A percentile compares a stretch with the other conserved stretches of the same genome.
Conservation (phyloP, 2,329 filamentous ascomycete species). For the Ascosphaera apis region DNA sequence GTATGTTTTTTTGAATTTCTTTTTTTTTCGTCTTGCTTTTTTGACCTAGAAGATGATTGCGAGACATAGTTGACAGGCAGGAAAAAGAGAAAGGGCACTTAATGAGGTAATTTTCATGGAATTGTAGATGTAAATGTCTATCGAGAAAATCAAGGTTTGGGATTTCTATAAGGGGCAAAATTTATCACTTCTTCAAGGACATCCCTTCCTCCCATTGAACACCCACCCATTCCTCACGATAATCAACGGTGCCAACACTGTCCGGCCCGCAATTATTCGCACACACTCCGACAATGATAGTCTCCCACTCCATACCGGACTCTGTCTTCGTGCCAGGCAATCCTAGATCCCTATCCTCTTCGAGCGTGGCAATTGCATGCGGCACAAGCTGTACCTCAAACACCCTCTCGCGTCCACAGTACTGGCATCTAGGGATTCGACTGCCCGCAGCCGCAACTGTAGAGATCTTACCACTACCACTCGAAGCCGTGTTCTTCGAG, state of each 20-base stretch:
- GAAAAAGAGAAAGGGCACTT: too few species aligned
- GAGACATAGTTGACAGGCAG: too few species aligned
- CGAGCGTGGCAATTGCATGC: slow-evolving; percentile 70
- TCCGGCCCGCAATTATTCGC: slow-evolving; percentile 51
- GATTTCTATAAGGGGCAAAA: background rate
- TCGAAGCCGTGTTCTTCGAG: slow-evolving; percentile 8
- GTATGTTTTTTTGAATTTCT: too few species aligned
- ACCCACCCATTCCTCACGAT: slow-evolving; percentile 88
- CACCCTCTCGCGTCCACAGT: slow-evolving; percentile 50
- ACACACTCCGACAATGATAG: slow-evolving; percentile 70
- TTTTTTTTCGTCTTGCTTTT: too few species aligned
- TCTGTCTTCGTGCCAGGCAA: slow-evolving; percentile 38
- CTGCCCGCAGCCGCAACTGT: slow-evolving; percentile 11
- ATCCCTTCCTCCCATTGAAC: slow-evolving; percentile 80
- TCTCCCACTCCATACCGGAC: slow-evolving; percentile 92
- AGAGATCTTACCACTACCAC: slow-evolving; percentile 9
- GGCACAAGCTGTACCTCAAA: slow-evolving; percentile 90
- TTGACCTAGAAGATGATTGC: too few species aligned
- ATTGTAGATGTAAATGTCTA: too few species aligned
- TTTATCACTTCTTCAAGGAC: slow-evolving; percentile 5
- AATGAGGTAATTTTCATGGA: too few species aligned
- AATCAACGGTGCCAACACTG: slow-evolving; percentile 41
- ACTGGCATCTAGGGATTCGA: slow-evolving; percentile 49
- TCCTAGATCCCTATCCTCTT: slow-evolving; percentile 40
- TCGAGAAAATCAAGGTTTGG: too few species aligned